Evolutionary conservation across 129 eudicot genomes (phyloP), one percentile per base, ranked within the genome.

Genomic region (Scalesia atractyloides): DNA sequence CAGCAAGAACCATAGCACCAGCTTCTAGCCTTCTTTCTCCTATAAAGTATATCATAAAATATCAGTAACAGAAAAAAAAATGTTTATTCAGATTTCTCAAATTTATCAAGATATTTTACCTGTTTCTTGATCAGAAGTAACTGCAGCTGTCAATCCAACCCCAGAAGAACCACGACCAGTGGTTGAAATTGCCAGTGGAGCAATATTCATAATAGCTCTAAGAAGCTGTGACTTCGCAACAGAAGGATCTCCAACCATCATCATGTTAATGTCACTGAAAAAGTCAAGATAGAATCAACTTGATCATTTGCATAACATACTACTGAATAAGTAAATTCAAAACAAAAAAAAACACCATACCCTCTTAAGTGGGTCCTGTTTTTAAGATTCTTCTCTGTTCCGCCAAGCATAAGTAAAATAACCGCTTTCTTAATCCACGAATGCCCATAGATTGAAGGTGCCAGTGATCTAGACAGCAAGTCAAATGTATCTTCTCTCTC

Each of bases 191-290:
- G 99, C 97, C 58, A 95, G 68, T 73, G 99, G 99, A 36, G 99
- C 96, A 81, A 95, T 95, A 74, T 95, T 90, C 96, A 95, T 95
- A 52, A 95, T 95, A 63, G 97, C 97, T 83, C 99, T 88, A 63
- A 95, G 86, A 81, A 95, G 88, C 82, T 95, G 99, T 48, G 99
- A 95, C 75, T 95, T 95, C 53, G 99, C 97, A 80, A 95, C 97
- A 74, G 99, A 95, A 46, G 99, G 99, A 80, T 95, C 99, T n/a
- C 97, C 99, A 78, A 95, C 99, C 99, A 95, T 95, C 99, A 95
- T 95, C 99, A 95, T 95, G 85, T 95, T 95, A 73, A 95, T 88
- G 79, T 95, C 99, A 79, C 99, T 95, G 70, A 60, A 74, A 26
- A 76, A 43, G 16, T 39, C 53, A 72, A 30, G 12, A n/a, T 58